These are phyloP conservation scores for Byssochlamys sp. DNA, from an alignment of 2,329 filamentous ascomycete genomes.

Conservation along the genomic window DNA sequence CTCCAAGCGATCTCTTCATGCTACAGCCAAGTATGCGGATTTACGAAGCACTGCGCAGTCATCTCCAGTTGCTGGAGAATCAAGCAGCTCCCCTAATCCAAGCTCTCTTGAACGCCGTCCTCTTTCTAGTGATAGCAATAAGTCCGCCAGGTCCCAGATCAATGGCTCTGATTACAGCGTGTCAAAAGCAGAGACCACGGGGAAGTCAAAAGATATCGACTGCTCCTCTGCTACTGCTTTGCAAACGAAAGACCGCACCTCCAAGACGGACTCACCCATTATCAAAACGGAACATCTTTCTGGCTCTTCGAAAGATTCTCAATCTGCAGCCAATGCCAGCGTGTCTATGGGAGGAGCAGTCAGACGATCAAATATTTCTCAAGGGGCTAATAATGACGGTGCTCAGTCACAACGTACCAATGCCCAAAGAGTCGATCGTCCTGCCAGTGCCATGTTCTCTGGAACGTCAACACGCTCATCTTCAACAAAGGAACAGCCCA, in stretches of 20 bases:
- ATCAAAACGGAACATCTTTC: background rate
- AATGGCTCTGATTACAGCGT: background rate
- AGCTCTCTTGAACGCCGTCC: background rate
- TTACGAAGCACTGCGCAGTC: slow-evolving; percentile 12
- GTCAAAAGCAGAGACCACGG: background rate
- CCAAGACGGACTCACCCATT: background rate
- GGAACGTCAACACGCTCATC: background rate
- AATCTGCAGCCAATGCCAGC: background rate
- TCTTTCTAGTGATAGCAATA: background rate
- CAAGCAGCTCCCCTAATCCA: background rate
- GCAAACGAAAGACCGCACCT: background rate
- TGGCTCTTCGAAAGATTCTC: background rate
- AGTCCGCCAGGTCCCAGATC: background rate
- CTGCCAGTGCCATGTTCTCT: background rate
- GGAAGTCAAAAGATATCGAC: slow-evolving; percentile 13
- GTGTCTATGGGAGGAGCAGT: background rate
- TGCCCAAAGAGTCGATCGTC: background rate
- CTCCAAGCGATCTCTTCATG: slow-evolving; percentile 8
- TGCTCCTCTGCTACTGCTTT: slow-evolving; percentile 15
- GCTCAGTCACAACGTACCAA: background rate
- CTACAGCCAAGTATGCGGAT: slow-evolving; percentile 11
- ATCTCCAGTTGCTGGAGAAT: slow-evolving; percentile 12
- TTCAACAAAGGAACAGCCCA: background rate
- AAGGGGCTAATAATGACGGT: background rate
- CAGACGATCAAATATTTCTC: background rate